These are phyloP conservation scores for Biscogniauxia sp. DNA, from an alignment of 2,329 filamentous ascomycete species.

Conservation along the genomic window DNA sequence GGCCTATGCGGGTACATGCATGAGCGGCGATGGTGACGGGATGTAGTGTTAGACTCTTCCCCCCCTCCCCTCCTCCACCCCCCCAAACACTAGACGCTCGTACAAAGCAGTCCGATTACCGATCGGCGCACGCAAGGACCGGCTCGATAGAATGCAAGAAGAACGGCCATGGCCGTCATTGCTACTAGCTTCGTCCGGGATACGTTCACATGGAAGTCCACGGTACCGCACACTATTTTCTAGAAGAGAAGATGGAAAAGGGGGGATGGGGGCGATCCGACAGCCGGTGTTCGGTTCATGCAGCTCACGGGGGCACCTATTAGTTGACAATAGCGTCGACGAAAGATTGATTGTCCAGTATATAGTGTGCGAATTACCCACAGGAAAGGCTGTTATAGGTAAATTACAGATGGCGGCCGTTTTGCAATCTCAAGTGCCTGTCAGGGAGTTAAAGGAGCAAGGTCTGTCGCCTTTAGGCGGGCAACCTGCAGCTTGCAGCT, in stretches of 20 bases:
- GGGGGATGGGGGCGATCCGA: background rate
- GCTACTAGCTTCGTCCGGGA: background rate
- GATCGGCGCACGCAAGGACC: background rate
- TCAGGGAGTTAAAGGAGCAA: background rate
- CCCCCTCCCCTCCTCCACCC: background rate
- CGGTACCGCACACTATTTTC: too few relatives aligned
- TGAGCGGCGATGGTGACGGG: constrained; percentile 14
- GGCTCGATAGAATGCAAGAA: background rate
- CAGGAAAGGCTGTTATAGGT: background rate
- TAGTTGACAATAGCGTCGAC: background rate
- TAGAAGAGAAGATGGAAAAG: background rate
- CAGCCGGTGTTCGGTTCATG: background rate
- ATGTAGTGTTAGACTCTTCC: background rate
- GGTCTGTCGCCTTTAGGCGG: background rate
- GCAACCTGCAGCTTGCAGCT: background rate
- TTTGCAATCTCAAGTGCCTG: background rate
- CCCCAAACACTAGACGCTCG: background rate
- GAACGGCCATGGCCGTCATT: background rate
- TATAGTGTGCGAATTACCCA: background rate
- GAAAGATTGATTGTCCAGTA: background rate
- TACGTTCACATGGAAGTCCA: background rate
- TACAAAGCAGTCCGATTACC: background rate
- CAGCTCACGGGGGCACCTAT: background rate
- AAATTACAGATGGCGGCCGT: background rate
- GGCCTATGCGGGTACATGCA: constrained; percentile 20